A percentile compares a stretch with the other conserved stretches of the same genome.
phyloP scores from a whole-genome alignment of 2,329 filamentous ascomycete genomes.

The Grosmannia clavigera region DNA sequence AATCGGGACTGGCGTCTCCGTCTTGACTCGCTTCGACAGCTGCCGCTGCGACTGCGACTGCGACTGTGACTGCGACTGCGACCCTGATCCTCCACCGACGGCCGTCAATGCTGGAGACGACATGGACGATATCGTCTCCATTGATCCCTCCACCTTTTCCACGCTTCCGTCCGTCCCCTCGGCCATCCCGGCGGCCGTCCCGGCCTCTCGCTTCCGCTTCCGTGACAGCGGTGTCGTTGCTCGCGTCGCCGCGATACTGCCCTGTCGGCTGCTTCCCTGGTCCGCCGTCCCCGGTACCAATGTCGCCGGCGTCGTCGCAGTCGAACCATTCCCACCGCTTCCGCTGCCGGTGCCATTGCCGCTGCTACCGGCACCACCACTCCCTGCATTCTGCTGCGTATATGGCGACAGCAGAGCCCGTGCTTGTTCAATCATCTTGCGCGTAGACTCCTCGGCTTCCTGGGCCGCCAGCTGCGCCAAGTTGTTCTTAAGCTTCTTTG shows the following conservation, averaged over 20 bases:
- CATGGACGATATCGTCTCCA: neutral
- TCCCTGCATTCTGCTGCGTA: slow-evolving; percentile 3
- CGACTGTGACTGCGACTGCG: neutral
- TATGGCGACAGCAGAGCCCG: slow-evolving; percentile 16
- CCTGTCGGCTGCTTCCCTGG: neutral
- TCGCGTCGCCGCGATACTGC: neutral
- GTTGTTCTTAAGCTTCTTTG: slow-evolving; percentile 59
- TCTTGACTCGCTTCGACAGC: slow-evolving; percentile 23
- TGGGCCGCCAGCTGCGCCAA: slow-evolving; percentile 49
- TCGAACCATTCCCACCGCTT: no score
- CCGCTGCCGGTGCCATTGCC: neutral
- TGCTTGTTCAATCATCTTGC: slow-evolving; percentile 19
- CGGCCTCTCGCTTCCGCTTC: slow-evolving; percentile 24
- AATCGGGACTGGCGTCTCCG: slow-evolving; percentile 25
- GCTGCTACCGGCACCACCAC: neutral
- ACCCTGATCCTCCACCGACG: slow-evolving; percentile 1
- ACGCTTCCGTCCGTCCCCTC: slow-evolving; percentile 16
- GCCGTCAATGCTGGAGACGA: neutral
- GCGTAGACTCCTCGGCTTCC: slow-evolving; percentile 35
- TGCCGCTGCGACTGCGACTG: slow-evolving; percentile 9
- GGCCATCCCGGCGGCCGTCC: slow-evolving; percentile 12
- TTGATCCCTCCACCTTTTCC: slow-evolving; percentile 5
- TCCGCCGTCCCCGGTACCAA: neutral
- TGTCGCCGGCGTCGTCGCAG: no score
- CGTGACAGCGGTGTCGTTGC: slow-evolving; percentile 2